Conservation (phyloP, 1,284 basidiomycete species). For the Fomitopsis schrenkii region DNA sequence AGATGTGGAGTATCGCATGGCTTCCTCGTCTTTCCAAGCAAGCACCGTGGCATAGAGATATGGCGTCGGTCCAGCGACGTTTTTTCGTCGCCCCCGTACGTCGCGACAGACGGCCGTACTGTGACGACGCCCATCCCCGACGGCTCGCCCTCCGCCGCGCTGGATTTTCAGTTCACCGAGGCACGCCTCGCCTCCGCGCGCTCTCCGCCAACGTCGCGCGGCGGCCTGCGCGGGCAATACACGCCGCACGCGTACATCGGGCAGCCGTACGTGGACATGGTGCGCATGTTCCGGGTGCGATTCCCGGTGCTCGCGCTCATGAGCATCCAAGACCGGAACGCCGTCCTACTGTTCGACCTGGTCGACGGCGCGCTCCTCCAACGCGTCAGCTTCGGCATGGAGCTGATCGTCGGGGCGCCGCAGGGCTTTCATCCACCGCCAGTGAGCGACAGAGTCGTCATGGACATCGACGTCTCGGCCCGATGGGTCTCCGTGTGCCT, state of each 20-base stretch:
- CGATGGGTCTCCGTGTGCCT: slow-evolving; percentile 15
- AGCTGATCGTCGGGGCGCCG: slow-evolving; percentile 6
- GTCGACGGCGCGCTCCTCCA: slow-evolving; percentile 11
- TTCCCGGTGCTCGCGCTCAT: slow-evolving; percentile 16
- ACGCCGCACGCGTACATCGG: slow-evolving; percentile 19
- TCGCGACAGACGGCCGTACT: neutral
- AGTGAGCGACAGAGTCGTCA: slow-evolving; percentile 9
- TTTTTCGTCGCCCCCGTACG: neutral
- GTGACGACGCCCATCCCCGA: slow-evolving; percentile 11
- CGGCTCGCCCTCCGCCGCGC: slow-evolving; percentile 12
- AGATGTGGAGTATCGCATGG: slow-evolving; percentile 13
- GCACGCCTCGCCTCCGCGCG: slow-evolving; percentile 4
- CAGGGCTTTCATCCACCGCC: slow-evolving; percentile 6
- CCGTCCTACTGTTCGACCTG: slow-evolving; percentile 16
- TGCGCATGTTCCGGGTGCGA: slow-evolving; percentile 14
- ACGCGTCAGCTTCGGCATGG: slow-evolving; percentile 8
- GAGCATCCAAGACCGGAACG: slow-evolving; percentile 8
- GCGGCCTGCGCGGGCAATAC: slow-evolving; percentile 16
- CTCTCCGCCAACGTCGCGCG: neutral
- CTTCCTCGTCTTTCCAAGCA: slow-evolving; percentile 18
- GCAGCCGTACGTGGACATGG: slow-evolving; percentile 6
- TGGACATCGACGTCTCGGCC: slow-evolving; percentile 18
- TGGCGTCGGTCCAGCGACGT: slow-evolving; percentile 19
- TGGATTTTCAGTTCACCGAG: slow-evolving; percentile 13
- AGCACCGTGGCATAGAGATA: slow-evolving; percentile 18